Percentiles rank a stretch among this genome's conserved stretches.
Conservation (phyloP, 2,329 filamentous ascomycete genomes). For the Fusarium sarcochroum region DNA sequence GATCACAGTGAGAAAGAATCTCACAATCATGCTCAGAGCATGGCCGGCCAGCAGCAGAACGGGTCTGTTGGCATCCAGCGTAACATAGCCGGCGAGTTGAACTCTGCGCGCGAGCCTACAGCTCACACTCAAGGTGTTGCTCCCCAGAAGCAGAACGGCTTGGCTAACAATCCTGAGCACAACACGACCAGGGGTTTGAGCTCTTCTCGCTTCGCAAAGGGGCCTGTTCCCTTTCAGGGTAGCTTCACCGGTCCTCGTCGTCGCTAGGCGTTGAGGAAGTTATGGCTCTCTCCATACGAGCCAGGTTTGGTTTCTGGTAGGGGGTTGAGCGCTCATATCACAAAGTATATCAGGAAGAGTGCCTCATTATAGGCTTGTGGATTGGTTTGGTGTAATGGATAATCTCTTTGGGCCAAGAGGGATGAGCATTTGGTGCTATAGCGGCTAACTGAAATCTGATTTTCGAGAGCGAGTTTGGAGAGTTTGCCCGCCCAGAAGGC, state of each 20-base stretch:
- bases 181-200: slow-evolving; percentile 29
- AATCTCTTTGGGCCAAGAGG: background rate
- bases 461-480: slow-evolving; percentile 10
- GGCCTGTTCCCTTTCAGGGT: slow-evolving; percentile 5
- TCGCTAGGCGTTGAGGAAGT: background rate
- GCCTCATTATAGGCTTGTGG: background rate
- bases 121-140: background rate
- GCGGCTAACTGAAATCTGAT: background rate
- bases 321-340: background rate
- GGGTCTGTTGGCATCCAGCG: background rate
- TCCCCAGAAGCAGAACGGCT: background rate
- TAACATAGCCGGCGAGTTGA: background rate
- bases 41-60: background rate
- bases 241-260: slow-evolving; percentile 30
- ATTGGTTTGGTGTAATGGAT: slow-evolving; percentile 1
- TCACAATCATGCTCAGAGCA: background rate
- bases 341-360: background rate
- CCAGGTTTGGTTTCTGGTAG: background rate
- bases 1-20: background rate
- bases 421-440: background rate
- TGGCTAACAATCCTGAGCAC: background rate
- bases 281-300: background rate
- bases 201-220: slow-evolving; percentile 35
- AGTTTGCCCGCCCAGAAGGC: background rate
- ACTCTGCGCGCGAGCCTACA: background rate